A percentile compares a stretch with the other conserved stretches of the same genome.
Conservation (phyloP, 495 filamentous ascomycete species). For the Hyaloscypha variabilis region DNA sequence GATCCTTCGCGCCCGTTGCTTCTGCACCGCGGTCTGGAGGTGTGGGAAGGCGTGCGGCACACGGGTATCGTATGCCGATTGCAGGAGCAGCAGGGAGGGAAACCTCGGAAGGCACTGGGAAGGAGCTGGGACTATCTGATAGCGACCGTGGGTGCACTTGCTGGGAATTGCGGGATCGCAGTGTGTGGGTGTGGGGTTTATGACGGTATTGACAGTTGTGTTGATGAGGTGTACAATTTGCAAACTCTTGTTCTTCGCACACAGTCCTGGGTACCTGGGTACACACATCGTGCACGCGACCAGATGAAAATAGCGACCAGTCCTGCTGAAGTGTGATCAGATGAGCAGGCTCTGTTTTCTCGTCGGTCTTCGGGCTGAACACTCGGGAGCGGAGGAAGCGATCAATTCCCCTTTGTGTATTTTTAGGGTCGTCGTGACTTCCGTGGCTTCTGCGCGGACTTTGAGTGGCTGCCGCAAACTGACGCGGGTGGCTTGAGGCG, state of each 20-base stretch:
- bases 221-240: not conserved
- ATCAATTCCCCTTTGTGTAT: not conserved
- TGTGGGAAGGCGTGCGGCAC: not conserved
- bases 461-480: not conserved
- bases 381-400: not conserved
- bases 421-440: not conserved
- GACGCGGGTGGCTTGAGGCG: not conserved
- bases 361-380: not conserved
- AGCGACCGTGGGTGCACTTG: not conserved
- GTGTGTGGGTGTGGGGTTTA: not conserved
- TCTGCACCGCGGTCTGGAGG: not conserved
- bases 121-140: not conserved
- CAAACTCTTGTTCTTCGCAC: not conserved
- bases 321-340: not conserved
- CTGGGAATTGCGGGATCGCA: not conserved
- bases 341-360: not conserved
- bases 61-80: no score
- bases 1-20: no score
- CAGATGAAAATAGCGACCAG: no score
- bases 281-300: no score
- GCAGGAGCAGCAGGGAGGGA: no score
- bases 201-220: not conserved
- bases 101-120: not conserved
- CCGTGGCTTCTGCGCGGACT: not conserved
- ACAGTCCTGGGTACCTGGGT: no score